Percentiles rank a stretch among this genome's conserved stretches.
Evolutionary conservation across 2,329 filamentous ascomycete species (phyloP).

Genomic region (Aspergillus chevalieri): DNA sequence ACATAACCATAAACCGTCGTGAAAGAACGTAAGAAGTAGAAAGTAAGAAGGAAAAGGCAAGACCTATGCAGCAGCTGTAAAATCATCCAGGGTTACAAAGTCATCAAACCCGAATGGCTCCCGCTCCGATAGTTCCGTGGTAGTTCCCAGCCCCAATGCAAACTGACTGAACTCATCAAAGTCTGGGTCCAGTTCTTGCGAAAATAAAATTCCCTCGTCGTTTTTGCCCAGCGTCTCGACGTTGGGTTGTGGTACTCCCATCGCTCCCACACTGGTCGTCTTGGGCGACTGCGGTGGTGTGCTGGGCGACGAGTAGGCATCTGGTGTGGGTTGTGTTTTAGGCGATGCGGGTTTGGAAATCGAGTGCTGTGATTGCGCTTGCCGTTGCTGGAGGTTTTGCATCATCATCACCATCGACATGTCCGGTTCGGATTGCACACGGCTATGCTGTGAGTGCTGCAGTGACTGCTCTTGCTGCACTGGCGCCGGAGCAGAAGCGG

Average conservation of each 20-base stretch:
- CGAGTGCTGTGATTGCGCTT: slow-evolving; percentile 12
- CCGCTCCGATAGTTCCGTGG: slow-evolving; percentile 16
- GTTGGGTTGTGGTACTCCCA: slow-evolving; percentile 2
- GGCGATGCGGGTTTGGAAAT: slow-evolving; percentile 17
- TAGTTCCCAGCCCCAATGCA: slow-evolving; percentile 22
- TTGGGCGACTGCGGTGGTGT: slow-evolving; percentile 23
- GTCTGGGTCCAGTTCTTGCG: slow-evolving; percentile 25
- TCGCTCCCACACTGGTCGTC: slow-evolving; percentile 7
- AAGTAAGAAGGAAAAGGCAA: slow-evolving; percentile 17
- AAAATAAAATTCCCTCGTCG: slow-evolving; percentile 19
- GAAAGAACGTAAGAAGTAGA: slow-evolving; percentile 3
- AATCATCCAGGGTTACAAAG: slow-evolving; percentile 27
- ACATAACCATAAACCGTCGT: neutral
- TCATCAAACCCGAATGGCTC: slow-evolving; percentile 28
- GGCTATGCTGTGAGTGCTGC: slow-evolving; percentile 14
- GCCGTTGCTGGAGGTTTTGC: slow-evolving; percentile 7
- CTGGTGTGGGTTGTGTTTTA: slow-evolving; percentile 26
- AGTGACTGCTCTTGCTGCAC: slow-evolving; percentile 15
- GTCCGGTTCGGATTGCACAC: slow-evolving; percentile 15
- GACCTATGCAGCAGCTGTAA: slow-evolving; percentile 20
- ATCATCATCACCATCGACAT: neutral
- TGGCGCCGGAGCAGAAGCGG: slow-evolving; percentile 9
- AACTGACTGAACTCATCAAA: slow-evolving; percentile 30
- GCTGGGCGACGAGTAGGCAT: slow-evolving; percentile 27
- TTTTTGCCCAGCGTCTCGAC: slow-evolving; percentile 11